Base-by-base conservation (phyloP, 805 yeast species). In the Starmerella floris region DNA sequence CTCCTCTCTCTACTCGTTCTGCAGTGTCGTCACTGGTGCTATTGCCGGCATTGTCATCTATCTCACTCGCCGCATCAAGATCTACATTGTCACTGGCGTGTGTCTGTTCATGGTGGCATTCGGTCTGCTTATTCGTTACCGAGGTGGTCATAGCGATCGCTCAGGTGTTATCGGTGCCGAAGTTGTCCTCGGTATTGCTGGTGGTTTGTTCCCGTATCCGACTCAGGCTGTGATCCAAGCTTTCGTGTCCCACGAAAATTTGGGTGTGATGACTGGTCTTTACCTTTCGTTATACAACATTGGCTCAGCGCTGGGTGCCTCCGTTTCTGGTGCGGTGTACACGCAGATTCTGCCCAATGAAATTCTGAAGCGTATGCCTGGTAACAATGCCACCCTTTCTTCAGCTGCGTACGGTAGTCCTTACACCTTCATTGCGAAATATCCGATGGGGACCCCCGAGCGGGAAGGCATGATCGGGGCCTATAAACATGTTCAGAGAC, bases 301-400 rank as follows among this genome's bases (percentile, higher is more conserved):
- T 43, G 87, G 87, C 6, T 58, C 73, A 11, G 80, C 82, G 4
- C 51, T 78, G 39, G 85, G 85, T 20, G 60, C 69, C 26, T 61
- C 79, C 21, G 69, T 79, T 21, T 68, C 82, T 19, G 84, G 83
- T 50, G 83, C 83, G 25, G 67, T 79, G 34, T 79, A 83, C 83
- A 72, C 81, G 13, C 73, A 76, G 49, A 55, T 66, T 16, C 62
- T 79, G 52, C 79, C 74, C 55, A 53, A 56, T 20, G 55, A 67
- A 51, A 58, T 75, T 38, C 43, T 53, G 26, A 58, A 62, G 37
- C 53, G 67, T 41, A 47, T 70, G 10, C 54, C 56, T 19, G 36
- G 50, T 11, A 23, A 26, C 31, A 64, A 70, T 43, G 51, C 59
- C 1, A 57, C 66, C 0, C 47, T 69, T n/a, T 74, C 74, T 8